Conservation (phyloP, 495 filamentous ascomycete species). For the Podospora fimiseda region DNA sequence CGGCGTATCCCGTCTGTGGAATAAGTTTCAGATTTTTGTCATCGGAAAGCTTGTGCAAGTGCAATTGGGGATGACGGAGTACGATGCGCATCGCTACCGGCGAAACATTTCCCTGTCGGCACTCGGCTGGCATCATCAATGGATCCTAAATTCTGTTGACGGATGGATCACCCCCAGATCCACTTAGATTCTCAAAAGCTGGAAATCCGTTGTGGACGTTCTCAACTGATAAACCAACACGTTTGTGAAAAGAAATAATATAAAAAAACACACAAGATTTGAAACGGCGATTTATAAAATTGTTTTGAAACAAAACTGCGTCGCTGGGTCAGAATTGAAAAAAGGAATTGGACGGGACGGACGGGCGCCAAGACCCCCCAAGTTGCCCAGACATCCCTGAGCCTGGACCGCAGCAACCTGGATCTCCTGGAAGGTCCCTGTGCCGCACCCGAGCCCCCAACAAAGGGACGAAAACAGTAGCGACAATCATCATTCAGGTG, state of each 20-base stretch:
- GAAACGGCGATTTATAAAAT: too few species aligned
- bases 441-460: slow-evolving; percentile 1
- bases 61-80: too few species aligned
- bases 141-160: not conserved
- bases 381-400: not conserved
- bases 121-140: too few species aligned
- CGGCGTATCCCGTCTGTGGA: not conserved
- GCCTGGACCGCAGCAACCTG: not conserved
- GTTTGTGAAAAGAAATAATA: too few species aligned
- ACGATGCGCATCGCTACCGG: not conserved
- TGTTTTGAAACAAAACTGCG: too few species aligned
- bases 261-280: too few species aligned
- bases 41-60: not conserved
- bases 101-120: not conserved
- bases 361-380: not conserved
- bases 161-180: not conserved
- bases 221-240: too few species aligned
- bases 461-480: slow-evolving; percentile 7
- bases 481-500: not conserved
- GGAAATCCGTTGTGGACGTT: too few species aligned
- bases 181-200: too few species aligned
- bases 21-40: not conserved
- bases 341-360: too few species aligned
- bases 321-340: too few species aligned
- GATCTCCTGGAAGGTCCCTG: not conserved